Percentiles rank a stretch among this genome's conserved stretches.
Conservation (phyloP, 2,329 filamentous ascomycete species). For the Purpureocillium lavendulum region DNA sequence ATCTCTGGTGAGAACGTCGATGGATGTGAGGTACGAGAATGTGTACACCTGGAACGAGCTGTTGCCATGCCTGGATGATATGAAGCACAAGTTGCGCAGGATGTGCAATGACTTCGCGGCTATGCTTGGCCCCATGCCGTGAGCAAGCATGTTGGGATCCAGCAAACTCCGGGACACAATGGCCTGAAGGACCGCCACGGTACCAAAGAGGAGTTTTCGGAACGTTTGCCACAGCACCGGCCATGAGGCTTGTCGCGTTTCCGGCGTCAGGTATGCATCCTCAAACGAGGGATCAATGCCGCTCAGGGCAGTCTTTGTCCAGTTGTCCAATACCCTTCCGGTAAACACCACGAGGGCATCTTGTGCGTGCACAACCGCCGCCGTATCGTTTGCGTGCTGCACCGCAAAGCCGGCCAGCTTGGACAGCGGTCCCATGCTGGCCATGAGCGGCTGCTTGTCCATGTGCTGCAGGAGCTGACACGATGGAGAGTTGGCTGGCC, state of each 20-base stretch:
- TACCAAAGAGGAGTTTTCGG: constrained; percentile 66
- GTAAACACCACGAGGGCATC: constrained; percentile 63
- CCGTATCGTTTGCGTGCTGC: constrained; percentile 40
- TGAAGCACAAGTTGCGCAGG: constrained; percentile 72
- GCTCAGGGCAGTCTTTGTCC: constrained; percentile 68
- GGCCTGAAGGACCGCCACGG: constrained; percentile 66
- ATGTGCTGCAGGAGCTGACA: constrained; percentile 51
- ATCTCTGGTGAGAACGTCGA: constrained; percentile 73
- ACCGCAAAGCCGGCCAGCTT: constrained; percentile 57
- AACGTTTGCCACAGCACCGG: constrained; percentile 68
- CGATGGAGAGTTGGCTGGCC: constrained; percentile 53
- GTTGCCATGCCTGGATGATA: constrained; percentile 66
- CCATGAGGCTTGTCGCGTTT: constrained; percentile 58
- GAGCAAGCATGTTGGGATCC: constrained; percentile 37
- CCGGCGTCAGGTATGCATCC: constrained; percentile 49
- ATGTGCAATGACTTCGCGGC: constrained; percentile 65
- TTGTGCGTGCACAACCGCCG: constrained; percentile 37
- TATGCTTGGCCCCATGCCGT: constrained; percentile 47
- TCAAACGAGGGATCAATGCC: constrained; percentile 64
- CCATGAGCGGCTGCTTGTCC: constrained; percentile 51
- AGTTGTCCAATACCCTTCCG: constrained; percentile 57
- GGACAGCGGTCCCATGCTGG: constrained; percentile 59
- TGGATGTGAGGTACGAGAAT: constrained; percentile 73
- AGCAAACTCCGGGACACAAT: constrained; percentile 57
- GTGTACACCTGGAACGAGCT: constrained; percentile 74